Evolutionary conservation across 2,329 filamentous ascomycete genomes (phyloP), one percentile per base, ranked within the genome.

Genomic region (Berkeleyomyces basicola): DNA sequence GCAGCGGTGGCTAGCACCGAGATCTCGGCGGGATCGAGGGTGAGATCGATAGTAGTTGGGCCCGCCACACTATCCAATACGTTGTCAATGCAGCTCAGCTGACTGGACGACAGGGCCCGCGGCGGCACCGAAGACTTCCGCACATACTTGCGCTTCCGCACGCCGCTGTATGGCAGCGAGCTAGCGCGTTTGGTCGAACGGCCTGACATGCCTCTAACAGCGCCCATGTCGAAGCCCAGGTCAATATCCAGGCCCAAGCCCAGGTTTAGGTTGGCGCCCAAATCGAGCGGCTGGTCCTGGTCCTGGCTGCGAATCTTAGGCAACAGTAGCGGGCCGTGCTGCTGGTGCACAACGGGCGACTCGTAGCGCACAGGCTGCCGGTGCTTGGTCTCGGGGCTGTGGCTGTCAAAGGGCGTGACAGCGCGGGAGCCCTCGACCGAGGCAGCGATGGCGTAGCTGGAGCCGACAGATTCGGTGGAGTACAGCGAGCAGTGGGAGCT

Each of bases 241-340:
- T 67, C 66, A 47, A 81, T 81, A 67, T 85, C 82, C 66, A 90
- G 11, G 23, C 23, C 7, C 6, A 14, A 39, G 36, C 33, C 14
- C 43, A 39, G 51, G 51, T 16, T n/a, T 11, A 55, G 33, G 33
- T 55, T 55, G n/a, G 39, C 11, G 36, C 33, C 14, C 51, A 55
- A 3, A 31, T 46, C 42, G 31, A 60, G 58, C 11, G 58, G 42
- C 23, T 23, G 58, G 14, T 47, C 79, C 74, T 92, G 87, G 74
- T 95, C 90, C 74, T 93, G 90, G 47, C 82, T 82, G 65, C 90
- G 82, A 75, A 95, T 91, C 79, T 90, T 93, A 70, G 90, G 90
- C 40, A 95, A 79, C 65, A 95, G 77, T 58, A 89, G 77, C 60
- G 89, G 88, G 61, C 89, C 88, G 74, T 90, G 86, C 66, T 89